These are phyloP conservation scores for Nicotiana noctiflora DNA, from an alignment of 257 asterid species.

Conservation along the genomic window DNA sequence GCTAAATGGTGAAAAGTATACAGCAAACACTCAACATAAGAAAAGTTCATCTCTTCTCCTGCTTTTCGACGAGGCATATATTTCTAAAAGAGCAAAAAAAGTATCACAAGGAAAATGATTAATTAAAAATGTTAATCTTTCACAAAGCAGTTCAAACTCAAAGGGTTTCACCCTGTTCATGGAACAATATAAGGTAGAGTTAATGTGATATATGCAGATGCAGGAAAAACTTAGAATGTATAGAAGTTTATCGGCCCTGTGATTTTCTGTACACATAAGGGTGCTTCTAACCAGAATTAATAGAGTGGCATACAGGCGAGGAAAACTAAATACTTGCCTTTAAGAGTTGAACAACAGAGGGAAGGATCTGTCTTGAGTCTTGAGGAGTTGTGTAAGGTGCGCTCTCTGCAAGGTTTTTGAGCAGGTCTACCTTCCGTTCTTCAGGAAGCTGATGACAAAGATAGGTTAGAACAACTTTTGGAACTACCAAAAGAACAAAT, in stretches of 20 bases:
- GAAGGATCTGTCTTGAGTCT: constrained; percentile 79
- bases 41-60: constrained; percentile 87
- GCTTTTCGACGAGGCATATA: constrained; percentile 75
- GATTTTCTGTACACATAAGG: neutral
- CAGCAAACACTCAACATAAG: constrained; percentile 80
- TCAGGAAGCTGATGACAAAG: constrained; percentile 70
- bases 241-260: neutral
- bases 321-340: constrained; percentile 58
- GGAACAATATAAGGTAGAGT: neutral
- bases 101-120: neutral
- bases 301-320: neutral
- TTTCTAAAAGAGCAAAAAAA: constrained; percentile 37
- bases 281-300: neutral
- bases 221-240: neutral
- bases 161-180: neutral
- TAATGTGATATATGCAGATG: neutral
- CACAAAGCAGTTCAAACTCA: neutral
- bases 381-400: constrained; percentile 83
- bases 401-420: constrained; percentile 88
- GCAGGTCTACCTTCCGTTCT: constrained; percentile 84
- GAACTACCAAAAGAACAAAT: constrained; percentile 2
- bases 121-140: neutral
- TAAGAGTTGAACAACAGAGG: constrained; percentile 68
- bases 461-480: constrained; percentile 10
- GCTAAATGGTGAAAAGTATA: constrained; percentile 87